Conservation (phyloP, 2,329 filamentous ascomycete genomes). For the Corinectria fuckeliana region DNA sequence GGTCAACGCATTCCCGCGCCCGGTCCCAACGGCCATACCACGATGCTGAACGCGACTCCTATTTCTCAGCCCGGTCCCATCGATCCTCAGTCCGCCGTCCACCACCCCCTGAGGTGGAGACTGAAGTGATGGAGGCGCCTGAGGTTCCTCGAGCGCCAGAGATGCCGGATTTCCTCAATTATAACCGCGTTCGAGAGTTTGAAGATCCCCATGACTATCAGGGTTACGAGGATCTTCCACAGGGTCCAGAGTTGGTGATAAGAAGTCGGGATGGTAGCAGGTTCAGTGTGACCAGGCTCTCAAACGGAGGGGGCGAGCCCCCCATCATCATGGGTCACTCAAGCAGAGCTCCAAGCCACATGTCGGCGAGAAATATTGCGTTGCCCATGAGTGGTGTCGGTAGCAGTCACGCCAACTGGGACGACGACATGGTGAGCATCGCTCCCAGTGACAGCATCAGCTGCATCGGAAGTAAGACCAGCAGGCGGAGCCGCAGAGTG, state of each 20-base stretch:
- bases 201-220: slow-evolving; percentile 2
- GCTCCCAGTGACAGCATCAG: slow-evolving; percentile 68
- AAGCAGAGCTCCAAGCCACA: slow-evolving; percentile 34
- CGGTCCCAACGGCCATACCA: slow-evolving; percentile 34
- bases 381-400: slow-evolving; percentile 51
- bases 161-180: slow-evolving; percentile 27
- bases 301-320: slow-evolving; percentile 23
- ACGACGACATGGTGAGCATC: slow-evolving; percentile 60
- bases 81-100: slow-evolving; percentile 35
- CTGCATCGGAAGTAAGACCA: slow-evolving; percentile 56
- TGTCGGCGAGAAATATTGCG: slow-evolving; percentile 45
- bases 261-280: slow-evolving; percentile 43
- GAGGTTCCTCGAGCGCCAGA: slow-evolving; percentile 13
- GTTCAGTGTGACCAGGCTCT: slow-evolving; percentile 28
- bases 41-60: slow-evolving; percentile 50
- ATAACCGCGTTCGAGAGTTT: slow-evolving; percentile 9
- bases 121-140: slow-evolving; percentile 36
- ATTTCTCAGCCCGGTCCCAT: slow-evolving; percentile 49
- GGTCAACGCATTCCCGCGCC: slow-evolving; percentile 32
- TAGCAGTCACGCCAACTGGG: slow-evolving; percentile 49
- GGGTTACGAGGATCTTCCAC: not conserved
- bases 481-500: slow-evolving; percentile 35
- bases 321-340: slow-evolving; percentile 29
- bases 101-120: slow-evolving; percentile 36
- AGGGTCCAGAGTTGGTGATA: slow-evolving; percentile 31